Base-by-base conservation (phyloP, 345 rosid species). In the Rhodomyrtus tomentosa region DNA sequence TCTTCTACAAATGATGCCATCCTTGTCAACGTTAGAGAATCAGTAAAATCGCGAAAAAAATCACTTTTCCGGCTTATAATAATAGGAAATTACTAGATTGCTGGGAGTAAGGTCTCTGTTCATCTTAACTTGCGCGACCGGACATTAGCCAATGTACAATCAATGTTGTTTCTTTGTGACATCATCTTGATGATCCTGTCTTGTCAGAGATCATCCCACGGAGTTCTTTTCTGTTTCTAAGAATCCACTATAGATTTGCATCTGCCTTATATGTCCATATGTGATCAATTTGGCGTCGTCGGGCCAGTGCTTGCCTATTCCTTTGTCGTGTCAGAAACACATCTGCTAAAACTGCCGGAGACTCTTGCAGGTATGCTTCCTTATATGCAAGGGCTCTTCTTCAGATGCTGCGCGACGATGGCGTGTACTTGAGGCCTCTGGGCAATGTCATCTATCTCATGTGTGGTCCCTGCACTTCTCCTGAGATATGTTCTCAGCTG, bases 361-460 rank as follows among this genome's bases (percentile, higher is more conserved):
- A 16, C 76, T 54, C 73, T 81, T 55, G 82, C 80, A 97, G 98
- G 90, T 97, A 95, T 84, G 96, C 91, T 56, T 94, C 99, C 1
- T 62, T 91, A 10, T 92, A 91, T 38, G 92, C 98, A 38, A 89
- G 89, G 55, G 88, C 95, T 40, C 98, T 97, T 80, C 83, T 97
- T 74, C 88, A 83, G 87, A 89, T 90, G 93, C 96, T 95, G 84
- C 91, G 93, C 1, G 92, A 90, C 84, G 99, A 94, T 76, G 96
- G 98, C 12, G 85, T 97, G 82, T 92, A 93, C 93, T 87, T 83
- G 91, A 92, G 98, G 73, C 98, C 99, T 76, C 91, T 97, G 32
- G 99, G 99, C 52, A 94, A 94, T 88, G 98, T 95, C 29, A 89
- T 97, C 22, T 97, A 97, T 86, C 91, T 97, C 86, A 92, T 97